These are phyloP conservation scores for Ceratobasidium theobromae DNA, from an alignment of 1,284 basidiomycete species.

Conservation along the genomic window DNA sequence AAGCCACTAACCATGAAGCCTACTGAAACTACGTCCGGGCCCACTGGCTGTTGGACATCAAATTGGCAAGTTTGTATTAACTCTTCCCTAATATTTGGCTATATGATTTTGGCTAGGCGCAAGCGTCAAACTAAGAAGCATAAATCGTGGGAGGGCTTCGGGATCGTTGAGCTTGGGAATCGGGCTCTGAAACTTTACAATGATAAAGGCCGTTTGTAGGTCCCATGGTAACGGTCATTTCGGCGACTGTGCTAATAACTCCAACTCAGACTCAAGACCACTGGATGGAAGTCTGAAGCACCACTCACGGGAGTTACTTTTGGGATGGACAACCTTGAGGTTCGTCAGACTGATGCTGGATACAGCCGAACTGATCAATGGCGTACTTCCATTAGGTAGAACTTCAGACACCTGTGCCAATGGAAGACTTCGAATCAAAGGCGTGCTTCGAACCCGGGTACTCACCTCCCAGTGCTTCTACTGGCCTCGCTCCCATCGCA, in stretches of 20 bases:
- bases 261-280: slow-evolving; percentile 1
- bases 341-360: neutral
- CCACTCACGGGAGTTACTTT: slow-evolving; percentile 27
- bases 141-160: slow-evolving; percentile 30
- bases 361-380: neutral
- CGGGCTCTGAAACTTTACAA: slow-evolving; percentile 21
- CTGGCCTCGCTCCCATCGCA: slow-evolving; percentile 17
- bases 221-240: neutral
- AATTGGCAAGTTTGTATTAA: neutral
- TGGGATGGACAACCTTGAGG: slow-evolving; percentile 23
- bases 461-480: neutral
- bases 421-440: slow-evolving; percentile 24
- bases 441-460: slow-evolving; percentile 15
- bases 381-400: slow-evolving; percentile 3
- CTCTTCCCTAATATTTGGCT: neutral
- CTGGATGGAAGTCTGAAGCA: slow-evolving; percentile 19
- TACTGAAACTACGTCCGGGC: neutral
- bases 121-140: slow-evolving; percentile 27
- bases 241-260: neutral
- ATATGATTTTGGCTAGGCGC: slow-evolving; percentile 2
- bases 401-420: slow-evolving; percentile 21
- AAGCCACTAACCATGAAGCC: slow-evolving; percentile 20
- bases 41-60: slow-evolving; percentile 25
- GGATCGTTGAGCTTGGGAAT: slow-evolving; percentile 20
- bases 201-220: slow-evolving; percentile 23